Conservation (phyloP, 169 alveolate species). For the Nephromyces sp. region DNA sequence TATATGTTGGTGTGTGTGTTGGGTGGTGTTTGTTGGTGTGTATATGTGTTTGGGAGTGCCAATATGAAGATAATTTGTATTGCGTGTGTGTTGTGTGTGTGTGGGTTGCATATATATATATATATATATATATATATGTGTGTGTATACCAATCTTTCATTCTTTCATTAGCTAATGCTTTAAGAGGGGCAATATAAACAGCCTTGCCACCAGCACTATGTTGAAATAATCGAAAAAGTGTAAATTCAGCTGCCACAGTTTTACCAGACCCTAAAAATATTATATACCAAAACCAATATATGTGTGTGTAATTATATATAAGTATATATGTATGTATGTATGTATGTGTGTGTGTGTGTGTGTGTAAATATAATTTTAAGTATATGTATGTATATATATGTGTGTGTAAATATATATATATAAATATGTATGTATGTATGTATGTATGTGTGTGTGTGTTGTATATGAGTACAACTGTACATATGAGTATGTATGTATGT, state of each 20-base stretch:
- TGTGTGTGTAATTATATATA: background rate
- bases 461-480: background rate
- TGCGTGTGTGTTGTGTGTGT: too few relatives aligned
- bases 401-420: too few relatives aligned
- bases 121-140: constrained; percentile 27
- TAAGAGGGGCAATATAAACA: constrained; percentile 95
- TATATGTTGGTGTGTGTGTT: too few relatives aligned
- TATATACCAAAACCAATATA: background rate
- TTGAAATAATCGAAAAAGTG: constrained; percentile 79
- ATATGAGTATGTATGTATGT: constrained; percentile 23
- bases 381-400: background rate
- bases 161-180: constrained; percentile 88
- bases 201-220: constrained; percentile 69
- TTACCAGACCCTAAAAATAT: constrained; percentile 79
- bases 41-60: background rate
- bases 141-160: constrained; percentile 59
- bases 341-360: background rate
- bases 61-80: background rate
- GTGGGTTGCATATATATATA: background rate
- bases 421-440: background rate
- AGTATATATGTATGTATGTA: background rate
- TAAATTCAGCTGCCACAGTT: constrained; percentile 93
- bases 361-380: background rate
- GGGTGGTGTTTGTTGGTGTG: too few relatives aligned
- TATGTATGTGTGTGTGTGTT: too few relatives aligned